Evolutionary conservation across 1,139 yeast genomes (phyloP).

Genomic region (Candida sp.): DNA sequence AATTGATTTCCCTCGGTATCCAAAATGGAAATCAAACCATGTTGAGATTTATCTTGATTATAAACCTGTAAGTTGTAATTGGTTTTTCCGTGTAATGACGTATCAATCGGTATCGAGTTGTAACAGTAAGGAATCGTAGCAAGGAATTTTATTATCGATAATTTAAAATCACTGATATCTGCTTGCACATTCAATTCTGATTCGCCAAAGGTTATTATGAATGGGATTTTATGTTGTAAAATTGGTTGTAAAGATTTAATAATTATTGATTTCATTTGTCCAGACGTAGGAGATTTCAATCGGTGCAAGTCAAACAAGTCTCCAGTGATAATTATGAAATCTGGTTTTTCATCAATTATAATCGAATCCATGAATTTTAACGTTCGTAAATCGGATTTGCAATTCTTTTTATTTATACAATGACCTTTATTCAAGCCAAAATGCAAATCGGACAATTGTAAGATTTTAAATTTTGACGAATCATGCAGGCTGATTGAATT

Average conservation of each 20-base stretch:
- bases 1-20: constrained; percentile 29
- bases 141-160: constrained; percentile 15
- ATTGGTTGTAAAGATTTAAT: constrained; percentile 36
- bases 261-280: constrained; percentile 31
- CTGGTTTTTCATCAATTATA: constrained; percentile 26
- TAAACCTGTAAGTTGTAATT: constrained; percentile 29
- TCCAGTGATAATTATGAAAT: constrained; percentile 40
- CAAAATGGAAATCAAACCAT: constrained; percentile 27
- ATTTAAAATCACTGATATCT: constrained; percentile 8
- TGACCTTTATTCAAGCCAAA: constrained; percentile 30
- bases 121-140: constrained; percentile 37
- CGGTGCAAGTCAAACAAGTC: constrained; percentile 28
- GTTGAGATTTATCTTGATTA: constrained; percentile 12
- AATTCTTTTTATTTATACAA: constrained; percentile 15
- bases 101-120: constrained; percentile 16
- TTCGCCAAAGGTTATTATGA: constrained; percentile 42
- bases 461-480: constrained; percentile 21
- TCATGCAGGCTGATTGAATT: constrained; percentile 1
- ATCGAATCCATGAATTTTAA: constrained; percentile 25
- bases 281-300: constrained; percentile 2
- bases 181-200: constrained; percentile 11
- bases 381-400: constrained; percentile 28
- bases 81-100: constrained; percentile 29
- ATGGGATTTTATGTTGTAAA: constrained; percentile 25
- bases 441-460: constrained; percentile 42